phyloP scores from a whole-genome alignment of 2,329 filamentous ascomycete species.

The Paecilomyces formosus region DNA sequence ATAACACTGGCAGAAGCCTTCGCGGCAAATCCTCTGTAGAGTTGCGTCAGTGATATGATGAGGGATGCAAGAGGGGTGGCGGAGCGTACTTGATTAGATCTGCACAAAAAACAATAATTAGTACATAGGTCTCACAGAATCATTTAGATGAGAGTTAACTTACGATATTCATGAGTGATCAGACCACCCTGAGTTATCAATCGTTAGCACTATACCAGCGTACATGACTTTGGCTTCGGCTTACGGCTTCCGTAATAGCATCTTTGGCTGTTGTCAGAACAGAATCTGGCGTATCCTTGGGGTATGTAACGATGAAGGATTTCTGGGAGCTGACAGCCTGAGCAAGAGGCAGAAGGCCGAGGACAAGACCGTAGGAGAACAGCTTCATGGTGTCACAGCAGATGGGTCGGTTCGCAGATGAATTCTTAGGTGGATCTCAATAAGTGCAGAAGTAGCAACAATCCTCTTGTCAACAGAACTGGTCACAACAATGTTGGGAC shows the following conservation, averaged over 20 bases:
- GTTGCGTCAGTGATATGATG: slow-evolving; percentile 5
- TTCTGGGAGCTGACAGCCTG: slow-evolving; percentile 56
- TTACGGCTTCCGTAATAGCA: slow-evolving; percentile 57
- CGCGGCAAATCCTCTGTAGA: slow-evolving; percentile 65
- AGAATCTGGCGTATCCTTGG: slow-evolving; percentile 58
- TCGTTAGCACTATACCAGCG: neutral
- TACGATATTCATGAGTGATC: slow-evolving; percentile 78
- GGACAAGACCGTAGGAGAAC: slow-evolving; percentile 48
- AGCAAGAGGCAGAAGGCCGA: slow-evolving; percentile 53
- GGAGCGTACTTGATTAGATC: slow-evolving; percentile 34
- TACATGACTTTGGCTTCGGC: slow-evolving; percentile 10
- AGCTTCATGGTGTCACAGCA: slow-evolving; percentile 54
- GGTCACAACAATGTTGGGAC: neutral
- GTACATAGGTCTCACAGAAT: neutral
- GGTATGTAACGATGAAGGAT: slow-evolving; percentile 72
- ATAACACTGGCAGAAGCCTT: slow-evolving; percentile 63
- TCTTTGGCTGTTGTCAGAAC: slow-evolving; percentile 66
- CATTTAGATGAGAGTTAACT: slow-evolving; percentile 23
- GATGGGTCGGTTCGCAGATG: neutral
- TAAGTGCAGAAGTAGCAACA: neutral
- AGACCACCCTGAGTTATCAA: slow-evolving; percentile 49
- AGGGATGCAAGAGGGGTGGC: neutral
- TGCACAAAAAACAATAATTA: slow-evolving; percentile 9
- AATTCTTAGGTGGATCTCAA: neutral
- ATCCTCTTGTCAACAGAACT: neutral